These are phyloP conservation scores for Arthrobotrys megalospora DNA, from an alignment of 2,329 filamentous ascomycete species.

Conservation along the genomic window DNA sequence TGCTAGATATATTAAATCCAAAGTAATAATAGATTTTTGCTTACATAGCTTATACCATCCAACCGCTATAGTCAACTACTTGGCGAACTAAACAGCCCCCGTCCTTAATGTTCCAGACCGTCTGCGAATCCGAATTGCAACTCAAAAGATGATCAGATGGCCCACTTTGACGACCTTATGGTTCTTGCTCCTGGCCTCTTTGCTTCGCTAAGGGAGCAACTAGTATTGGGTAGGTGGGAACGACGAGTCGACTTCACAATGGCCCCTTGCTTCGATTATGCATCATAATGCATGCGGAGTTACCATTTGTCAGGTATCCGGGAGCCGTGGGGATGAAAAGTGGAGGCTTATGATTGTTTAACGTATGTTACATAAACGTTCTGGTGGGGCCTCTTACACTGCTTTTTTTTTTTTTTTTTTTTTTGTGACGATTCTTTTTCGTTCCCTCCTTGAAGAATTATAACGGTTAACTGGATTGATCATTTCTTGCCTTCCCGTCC, in stretches of 20 bases:
- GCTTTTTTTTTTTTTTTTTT: no score
- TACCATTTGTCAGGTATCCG: not conserved
- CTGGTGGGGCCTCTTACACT: not conserved
- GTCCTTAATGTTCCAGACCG: not conserved
- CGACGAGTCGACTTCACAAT: not conserved
- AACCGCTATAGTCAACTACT: not conserved
- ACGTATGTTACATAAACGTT: not conserved
- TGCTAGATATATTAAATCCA: no score
- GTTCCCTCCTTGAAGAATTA: no score
- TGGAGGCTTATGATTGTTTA: not conserved
- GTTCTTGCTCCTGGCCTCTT: not conserved
- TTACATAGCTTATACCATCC: no score
- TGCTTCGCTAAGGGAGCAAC: not conserved
- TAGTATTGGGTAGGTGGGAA: not conserved
- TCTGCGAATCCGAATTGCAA: not conserved
- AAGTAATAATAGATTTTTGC: no score
- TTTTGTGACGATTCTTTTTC: no score
- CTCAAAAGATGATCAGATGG: not conserved
- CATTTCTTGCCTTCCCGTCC: not conserved
- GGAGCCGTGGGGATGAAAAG: no score
- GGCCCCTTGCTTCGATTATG: slow-evolving; percentile 7
- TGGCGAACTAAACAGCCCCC: not conserved
- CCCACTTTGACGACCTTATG: not conserved
- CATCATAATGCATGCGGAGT: slow-evolving; percentile 15
- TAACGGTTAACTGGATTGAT: no score